Evolutionary conservation across 2,329 filamentous ascomycete species (phyloP), one percentile per base, ranked within the genome.

Genomic region (Pseudogymnoascus sp.): DNA sequence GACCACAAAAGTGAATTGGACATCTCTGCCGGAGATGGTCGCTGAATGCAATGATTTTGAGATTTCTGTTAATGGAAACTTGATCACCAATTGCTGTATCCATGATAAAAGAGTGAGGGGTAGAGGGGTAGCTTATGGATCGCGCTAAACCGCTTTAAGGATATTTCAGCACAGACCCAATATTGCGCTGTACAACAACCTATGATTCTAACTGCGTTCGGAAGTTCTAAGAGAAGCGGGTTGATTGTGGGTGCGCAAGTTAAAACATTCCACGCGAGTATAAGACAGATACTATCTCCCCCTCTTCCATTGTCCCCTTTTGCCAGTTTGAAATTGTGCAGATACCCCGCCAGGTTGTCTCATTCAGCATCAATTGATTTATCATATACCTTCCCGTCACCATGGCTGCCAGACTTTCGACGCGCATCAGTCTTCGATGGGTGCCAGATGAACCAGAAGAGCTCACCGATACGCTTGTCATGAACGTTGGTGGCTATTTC

Each of bases 371-470:
- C 38, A 41, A 41, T 22, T 14, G 20, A 41, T 22, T 22, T 22
- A 41, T 41, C 38, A 41, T 22, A 41, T 22, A 41, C 38, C 9
- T 41, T 22, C 9, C 18, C 9, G 22, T 20, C 28, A 34, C 37
- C 50, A 65, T 65, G 64, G 58, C 64, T 6, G 57, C 47, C 70
- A 65, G 63, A 61, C 50, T 69, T 39, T 77, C 75, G 9, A 76
- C 74, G 7, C 72, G 76, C 20, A 70, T 77, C 39, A 76, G 74
- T 22, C 67, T 78, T 25, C 73, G 74, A 65, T 78, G 76, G 76
- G 69, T 72, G 1, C 74, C 74, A 7, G 74, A 74, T 14, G 65
- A 72, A 0, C 65, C 74, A 1, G 73, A 70, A 28, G 76, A 78
- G 62, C 74, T 71, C 35, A 77, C 75, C 11, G 74, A 78, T 59